phyloP scores from a whole-genome alignment of 2,329 filamentous ascomycete species.

The Claviceps digitariae region DNA sequence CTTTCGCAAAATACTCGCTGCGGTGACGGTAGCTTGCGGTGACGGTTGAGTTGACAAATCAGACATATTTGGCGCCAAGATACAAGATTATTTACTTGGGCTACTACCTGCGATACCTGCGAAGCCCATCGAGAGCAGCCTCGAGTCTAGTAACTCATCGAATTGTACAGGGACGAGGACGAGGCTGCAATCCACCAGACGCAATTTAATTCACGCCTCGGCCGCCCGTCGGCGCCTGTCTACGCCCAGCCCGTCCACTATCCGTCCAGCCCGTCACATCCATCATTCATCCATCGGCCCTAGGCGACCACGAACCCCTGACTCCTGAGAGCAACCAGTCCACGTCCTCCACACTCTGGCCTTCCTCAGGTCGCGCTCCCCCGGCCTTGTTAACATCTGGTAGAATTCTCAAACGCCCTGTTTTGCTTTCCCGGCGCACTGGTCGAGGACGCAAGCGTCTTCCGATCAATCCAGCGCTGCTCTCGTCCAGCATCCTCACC shows the following conservation, averaged over 20 bases:
- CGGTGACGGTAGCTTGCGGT: background rate
- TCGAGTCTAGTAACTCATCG: background rate
- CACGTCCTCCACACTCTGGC: slow-evolving; percentile 6
- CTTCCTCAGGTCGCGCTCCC: slow-evolving; percentile 1
- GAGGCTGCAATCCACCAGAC: background rate
- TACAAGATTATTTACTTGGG: background rate
- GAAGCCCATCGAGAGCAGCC: background rate
- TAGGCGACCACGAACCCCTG: slow-evolving; percentile 1
- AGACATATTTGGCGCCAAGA: background rate
- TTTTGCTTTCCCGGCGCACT: slow-evolving; percentile 3
- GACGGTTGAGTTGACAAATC: background rate
- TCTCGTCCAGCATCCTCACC: background rate
- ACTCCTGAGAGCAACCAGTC: background rate
- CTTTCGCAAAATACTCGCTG: background rate
- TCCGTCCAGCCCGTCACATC: background rate
- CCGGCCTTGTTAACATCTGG: slow-evolving; percentile 1
- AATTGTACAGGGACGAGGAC: background rate
- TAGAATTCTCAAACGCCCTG: slow-evolving; percentile 2
- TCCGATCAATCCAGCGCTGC: background rate
- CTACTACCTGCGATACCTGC: background rate
- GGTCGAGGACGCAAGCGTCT: slow-evolving; percentile 1
- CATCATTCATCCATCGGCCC: slow-evolving; percentile 2
- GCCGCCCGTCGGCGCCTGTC: background rate
- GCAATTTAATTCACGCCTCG: slow-evolving; percentile 3
- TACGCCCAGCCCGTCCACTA: background rate